Evolutionary conservation across 257 asterid genomes (phyloP), one percentile per base, ranked within the genome.

Genomic region (Solanum piurae): DNA sequence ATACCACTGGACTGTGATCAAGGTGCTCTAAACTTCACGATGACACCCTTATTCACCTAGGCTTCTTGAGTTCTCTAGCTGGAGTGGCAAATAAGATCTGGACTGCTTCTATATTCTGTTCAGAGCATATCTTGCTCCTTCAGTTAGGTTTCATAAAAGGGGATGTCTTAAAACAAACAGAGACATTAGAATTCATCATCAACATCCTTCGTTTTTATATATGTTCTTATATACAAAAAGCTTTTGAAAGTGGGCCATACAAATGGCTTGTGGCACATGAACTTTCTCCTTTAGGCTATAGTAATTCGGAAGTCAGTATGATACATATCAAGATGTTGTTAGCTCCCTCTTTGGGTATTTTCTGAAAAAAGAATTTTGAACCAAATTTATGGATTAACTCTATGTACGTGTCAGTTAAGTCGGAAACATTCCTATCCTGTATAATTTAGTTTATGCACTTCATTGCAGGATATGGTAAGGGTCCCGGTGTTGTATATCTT

Each of bases 1-100:
- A 89, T 89, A 93, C 83, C 99, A 97, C 62, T 97, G 99, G 99
- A 94, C 98, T 3, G 98, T 97, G 49, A 85, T 90, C 83, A 94
- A 94, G 98, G 98, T 97, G 89, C 84, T 71, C 21, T 31, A 25
- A 37, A 23, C 55, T 44, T 52, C 46, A 55, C 13, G 38, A 25
- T 60, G 36, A 58, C 21, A 49, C 42, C 20, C 44, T 31, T 44
- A 80, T 49, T 49, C 20, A 49, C 23, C 71, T 49, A 49, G 44
- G 68, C 44, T 49, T 82, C 29, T 82, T 52, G 86, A 31, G 44
- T 82, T 31, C 84, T 77, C 60, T 37, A 77, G 60, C 84, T 77
- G 60, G 83, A 76, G 83, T 37, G 83, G 83, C 33, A 58, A n/a
- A 76, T 38, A 37, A 38, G 58, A 6, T 38, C 16, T 80, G 68